A percentile compares a stretch with the other conserved stretches of the same genome.
phyloP scores from a whole-genome alignment of 352 stramenopile species.

The Phytophthora hibernalis region DNA sequence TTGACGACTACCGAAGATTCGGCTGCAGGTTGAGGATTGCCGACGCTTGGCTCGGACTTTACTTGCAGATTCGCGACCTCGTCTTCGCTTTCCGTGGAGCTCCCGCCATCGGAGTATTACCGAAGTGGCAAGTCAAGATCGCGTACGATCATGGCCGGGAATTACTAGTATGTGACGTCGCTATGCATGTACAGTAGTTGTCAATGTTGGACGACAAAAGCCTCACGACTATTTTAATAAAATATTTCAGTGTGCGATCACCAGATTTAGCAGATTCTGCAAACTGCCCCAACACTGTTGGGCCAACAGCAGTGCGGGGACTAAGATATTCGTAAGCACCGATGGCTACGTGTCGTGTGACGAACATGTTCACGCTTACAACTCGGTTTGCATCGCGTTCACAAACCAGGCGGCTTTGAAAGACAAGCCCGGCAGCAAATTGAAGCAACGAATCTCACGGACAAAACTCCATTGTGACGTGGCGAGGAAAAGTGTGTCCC shows the following conservation, averaged over 20 bases:
- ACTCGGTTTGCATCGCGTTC: constrained; percentile 2
- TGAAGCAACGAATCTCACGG: too few relatives aligned
- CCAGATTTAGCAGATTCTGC: too few relatives aligned
- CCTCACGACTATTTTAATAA: too few relatives aligned
- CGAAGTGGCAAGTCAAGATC: too few relatives aligned
- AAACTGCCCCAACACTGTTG: too few relatives aligned
- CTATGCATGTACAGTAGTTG: not conserved
- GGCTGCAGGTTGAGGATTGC: constrained; percentile 2
- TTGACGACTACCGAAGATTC: constrained; percentile 1
- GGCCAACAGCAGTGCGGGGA: too few relatives aligned
- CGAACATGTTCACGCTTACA: not conserved
- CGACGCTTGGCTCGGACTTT: constrained; percentile 9
- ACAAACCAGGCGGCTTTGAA: too few relatives aligned
- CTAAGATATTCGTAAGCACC: not conserved
- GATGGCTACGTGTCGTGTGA: constrained; percentile 8
- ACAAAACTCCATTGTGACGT: not conserved
- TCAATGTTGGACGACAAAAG: too few relatives aligned
- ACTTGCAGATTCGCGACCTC: constrained; percentile 12
- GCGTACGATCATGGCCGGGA: not conserved
- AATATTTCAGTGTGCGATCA: too few relatives aligned
- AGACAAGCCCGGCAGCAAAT: too few relatives aligned
- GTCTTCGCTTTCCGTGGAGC: constrained; percentile 32
- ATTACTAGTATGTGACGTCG: too few relatives aligned
- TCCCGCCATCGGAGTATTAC: constrained; percentile 26
- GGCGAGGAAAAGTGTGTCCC: not conserved